Evolutionary conservation across 2,329 filamentous ascomycete species (phyloP), one percentile per base, ranked within the genome.

Genomic region (Tolypocladium album): DNA sequence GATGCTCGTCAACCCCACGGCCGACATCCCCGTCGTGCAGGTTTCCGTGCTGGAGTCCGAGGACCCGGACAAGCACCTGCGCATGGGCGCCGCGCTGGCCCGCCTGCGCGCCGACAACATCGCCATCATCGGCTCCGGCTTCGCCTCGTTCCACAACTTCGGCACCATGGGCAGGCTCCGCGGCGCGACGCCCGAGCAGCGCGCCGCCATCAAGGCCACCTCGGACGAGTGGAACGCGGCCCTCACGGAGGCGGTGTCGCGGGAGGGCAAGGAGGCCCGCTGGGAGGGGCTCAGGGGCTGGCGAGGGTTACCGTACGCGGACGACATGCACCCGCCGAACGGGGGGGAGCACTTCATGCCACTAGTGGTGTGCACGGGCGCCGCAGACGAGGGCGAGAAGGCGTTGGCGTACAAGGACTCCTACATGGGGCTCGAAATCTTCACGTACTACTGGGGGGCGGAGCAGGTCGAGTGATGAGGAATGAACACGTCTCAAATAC

Each of bases 311-410:
- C 77, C 79, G 0, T 67, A 75, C 39, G 75, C 78, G 1, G 78
- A 80, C 62, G 73, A 76, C 15, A 82, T 83, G 76, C 83, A 86
- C 67, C 83, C 83, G 3, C 70, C 71, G 1, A 67, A 73, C 12
- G 81, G 78, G 0, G 82, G 79, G 0, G 83, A 85, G 70, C 83
- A 86, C 64, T 84, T 85, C 59, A 70, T 85, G 75, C 83, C 83
- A 61, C 67, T 86, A 70, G 67, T 84, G 55, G 83, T 85, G 39
- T 82, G 79, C 64, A 80, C 81, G 4, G 82, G 79, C 0, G 78
- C 77, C 0, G 81, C 78, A 0, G 75, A 69, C 15, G 77, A 78
- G 24, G 71, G 67, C 0, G 79, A 76, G 56, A 69, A 69, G 67
- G 76, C 72, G 22, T 72, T 69, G 63, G 69, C 63, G 17, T 84